Evolutionary conservation across 139 green algal genomes (phyloP).

Genomic region (Closterium sp.): DNA sequence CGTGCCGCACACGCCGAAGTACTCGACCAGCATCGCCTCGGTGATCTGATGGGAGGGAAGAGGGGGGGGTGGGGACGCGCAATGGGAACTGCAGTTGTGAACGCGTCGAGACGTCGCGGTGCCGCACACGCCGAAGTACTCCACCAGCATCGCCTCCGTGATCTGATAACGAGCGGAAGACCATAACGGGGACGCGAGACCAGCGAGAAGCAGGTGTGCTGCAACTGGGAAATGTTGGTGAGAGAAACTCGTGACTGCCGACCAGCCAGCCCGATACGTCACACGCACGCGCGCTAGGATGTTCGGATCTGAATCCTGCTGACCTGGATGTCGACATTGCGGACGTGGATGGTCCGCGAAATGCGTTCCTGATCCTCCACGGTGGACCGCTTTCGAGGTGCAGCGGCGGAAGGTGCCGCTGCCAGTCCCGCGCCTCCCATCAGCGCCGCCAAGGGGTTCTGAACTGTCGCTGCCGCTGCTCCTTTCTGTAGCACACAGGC

Average conservation of each 20-base stretch:
- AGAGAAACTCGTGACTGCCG: too few species aligned
- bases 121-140: conserved; percentile 29
- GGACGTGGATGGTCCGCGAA: conserved; percentile 12
- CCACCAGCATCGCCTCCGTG: conserved; percentile 7
- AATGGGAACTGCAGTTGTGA: too few species aligned
- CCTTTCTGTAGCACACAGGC: background rate
- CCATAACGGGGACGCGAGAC: too few species aligned
- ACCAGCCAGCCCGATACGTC: too few species aligned
- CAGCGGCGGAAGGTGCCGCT: background rate
- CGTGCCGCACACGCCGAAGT: conserved; percentile 20
- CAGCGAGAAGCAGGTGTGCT: too few species aligned
- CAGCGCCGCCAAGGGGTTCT: background rate
- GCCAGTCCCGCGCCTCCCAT: background rate
- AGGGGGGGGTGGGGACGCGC: background rate
- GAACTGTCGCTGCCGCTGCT: background rate
- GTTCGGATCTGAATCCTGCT: background rate
- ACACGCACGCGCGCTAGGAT: background rate
- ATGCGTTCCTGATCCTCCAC: conserved; percentile 14
- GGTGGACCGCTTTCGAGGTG: background rate
- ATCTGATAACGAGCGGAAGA: too few species aligned
- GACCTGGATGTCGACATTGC: conserved; percentile 16
- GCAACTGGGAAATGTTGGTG: too few species aligned
- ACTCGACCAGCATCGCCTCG: conserved; percentile 14
- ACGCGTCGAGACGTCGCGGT: too few species aligned
- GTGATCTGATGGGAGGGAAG: conserved; percentile 7